Evolutionary conservation across 805 yeast genomes (phyloP), one percentile per base, ranked within the genome.

Genomic region (Saccharomycopsis malanga): DNA sequence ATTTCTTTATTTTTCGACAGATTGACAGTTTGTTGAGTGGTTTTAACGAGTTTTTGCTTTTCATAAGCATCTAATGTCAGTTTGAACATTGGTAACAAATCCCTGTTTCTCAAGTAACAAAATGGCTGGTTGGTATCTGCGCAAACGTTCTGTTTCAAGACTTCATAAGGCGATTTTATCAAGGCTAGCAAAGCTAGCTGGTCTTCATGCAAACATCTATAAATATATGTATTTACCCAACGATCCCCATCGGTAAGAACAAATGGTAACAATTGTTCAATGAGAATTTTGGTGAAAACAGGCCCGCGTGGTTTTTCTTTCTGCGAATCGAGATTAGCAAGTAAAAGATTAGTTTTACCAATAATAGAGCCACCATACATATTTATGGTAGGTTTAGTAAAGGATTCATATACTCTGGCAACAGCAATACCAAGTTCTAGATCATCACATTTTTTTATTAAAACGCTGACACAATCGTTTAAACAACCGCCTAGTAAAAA

Each of bases 201-300:
- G 39, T 70, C 69, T 43, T 74, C 72, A 2, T 63, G 68, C 30
- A 81, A 53, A 50, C 76, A 78, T 87, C 91, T 83, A 54, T 77
- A 81, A 3, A 85, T 76, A 81, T 91, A 89, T 59, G 89, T 83
- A 1, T 82, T 71, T 17, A 74, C 71, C 96, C 96, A 88, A 52
- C 88, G 67, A 59, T 87, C 85, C 42, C 86, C 84, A n/a, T 65
- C 61, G 3, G 65, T 60, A 14, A 81, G 67, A 0, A 87, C 87
- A 1, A 59, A 57, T 1, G 86, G 82, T 14, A 85, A 57, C 5
- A 83, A 57, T 44, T 69, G 66, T 12, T 64, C 65, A 34, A 68
- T 70, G n/a, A 87, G 63, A 2, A 83, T 58, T 3, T 63, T 62
- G 35, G 62, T 64, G 50, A 81, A 58, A 2, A 74, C 73, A 0